Evolutionary conservation across 2,329 filamentous ascomycete species (phyloP).

Genomic region (Cordyceps militaris): DNA sequence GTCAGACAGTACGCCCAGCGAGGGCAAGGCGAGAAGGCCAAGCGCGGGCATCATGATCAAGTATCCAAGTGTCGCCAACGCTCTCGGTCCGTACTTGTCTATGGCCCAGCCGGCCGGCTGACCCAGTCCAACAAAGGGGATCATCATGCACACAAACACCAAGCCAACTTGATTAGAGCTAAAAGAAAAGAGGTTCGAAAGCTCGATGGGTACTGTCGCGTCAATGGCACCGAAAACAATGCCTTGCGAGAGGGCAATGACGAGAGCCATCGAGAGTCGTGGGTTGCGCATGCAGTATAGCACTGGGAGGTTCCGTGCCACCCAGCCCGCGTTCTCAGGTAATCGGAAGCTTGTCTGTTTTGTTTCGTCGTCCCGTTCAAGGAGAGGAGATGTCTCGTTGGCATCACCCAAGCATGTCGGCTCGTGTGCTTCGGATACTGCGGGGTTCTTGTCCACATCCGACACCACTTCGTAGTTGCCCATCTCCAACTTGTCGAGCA

Average conservation of each 20-base stretch:
- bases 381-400: not conserved
- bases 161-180: not conserved
- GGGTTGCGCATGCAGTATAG: not conserved
- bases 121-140: conserved; percentile 1
- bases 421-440: not conserved
- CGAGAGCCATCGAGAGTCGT: not conserved
- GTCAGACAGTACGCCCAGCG: not conserved
- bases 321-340: not conserved
- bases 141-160: not conserved
- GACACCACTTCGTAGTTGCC: not conserved
- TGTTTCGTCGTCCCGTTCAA: not conserved
- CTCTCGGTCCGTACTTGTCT: conserved; percentile 11
- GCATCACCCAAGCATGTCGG: too few relatives aligned
- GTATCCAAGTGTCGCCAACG: conserved; percentile 2
- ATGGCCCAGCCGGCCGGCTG: conserved; percentile 2
- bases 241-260: not conserved
- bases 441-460: not conserved
- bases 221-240: not conserved
- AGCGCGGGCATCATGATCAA: not conserved
- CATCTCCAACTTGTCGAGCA: conserved; percentile 3
- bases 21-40: not conserved
- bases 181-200: not conserved
- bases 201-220: not conserved
- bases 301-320: not conserved
- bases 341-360: not conserved